These are phyloP conservation scores for Larix kaempferi DNA, from an alignment of 75 land plant species.

Conservation along the genomic window DNA sequence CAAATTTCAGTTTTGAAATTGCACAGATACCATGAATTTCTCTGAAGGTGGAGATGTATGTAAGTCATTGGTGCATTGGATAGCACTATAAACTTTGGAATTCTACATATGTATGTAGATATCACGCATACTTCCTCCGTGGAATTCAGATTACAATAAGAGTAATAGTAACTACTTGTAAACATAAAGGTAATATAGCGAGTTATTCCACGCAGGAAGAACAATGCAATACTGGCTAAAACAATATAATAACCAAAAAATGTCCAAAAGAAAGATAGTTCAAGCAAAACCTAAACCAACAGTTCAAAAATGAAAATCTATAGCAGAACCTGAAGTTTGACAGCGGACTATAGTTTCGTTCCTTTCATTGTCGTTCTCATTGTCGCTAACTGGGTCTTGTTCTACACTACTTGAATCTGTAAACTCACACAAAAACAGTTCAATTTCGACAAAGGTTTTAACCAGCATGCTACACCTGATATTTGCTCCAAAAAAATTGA, in stretches of 20 bases:
- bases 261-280: not conserved
- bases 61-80: too few species aligned
- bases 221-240: not conserved
- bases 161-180: not conserved
- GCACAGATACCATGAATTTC: not conserved
- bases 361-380: not conserved
- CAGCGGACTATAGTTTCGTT: not conserved
- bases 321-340: not conserved
- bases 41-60: too few species aligned
- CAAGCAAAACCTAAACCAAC: not conserved
- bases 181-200: not conserved
- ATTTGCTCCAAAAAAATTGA: conserved; percentile 3
- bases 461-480: too few species aligned
- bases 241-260: not conserved
- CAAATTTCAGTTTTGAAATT: not conserved
- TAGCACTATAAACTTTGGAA: not conserved
- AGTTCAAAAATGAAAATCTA: not conserved
- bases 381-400: not conserved
- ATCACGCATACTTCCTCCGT: not conserved
- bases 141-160: not conserved
- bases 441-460: not conserved
- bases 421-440: not conserved
- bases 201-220: not conserved
- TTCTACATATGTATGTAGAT: not conserved
- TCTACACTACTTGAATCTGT: not conserved